Conservation (phyloP, 805 yeast genomes). For the Barnettozyma siamensis region DNA sequence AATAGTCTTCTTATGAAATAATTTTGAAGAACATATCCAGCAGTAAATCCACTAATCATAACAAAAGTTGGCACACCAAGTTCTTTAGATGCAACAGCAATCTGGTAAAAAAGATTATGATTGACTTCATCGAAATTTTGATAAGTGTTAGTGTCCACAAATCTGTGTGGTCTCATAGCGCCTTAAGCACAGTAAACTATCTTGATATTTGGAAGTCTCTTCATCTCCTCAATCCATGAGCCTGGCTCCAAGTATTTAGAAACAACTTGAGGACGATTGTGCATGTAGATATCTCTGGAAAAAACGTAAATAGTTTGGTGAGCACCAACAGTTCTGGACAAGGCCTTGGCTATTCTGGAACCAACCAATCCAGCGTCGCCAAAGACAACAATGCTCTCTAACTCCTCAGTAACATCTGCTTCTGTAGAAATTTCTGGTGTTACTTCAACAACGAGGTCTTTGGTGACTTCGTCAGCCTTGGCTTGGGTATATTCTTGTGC, state of each 20-base stretch:
- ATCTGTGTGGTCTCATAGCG: slow-evolving; percentile 7
- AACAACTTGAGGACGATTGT: slow-evolving; percentile 10
- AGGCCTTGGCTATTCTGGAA: slow-evolving; percentile 10
- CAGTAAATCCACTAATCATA: slow-evolving; percentile 7
- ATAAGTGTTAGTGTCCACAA: neutral
- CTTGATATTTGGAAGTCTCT: slow-evolving; percentile 10
- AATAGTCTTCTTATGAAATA: slow-evolving; percentile 6
- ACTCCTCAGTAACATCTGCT: neutral
- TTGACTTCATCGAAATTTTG: slow-evolving; percentile 9
- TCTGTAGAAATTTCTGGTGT: neutral
- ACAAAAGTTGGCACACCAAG: slow-evolving; percentile 11
- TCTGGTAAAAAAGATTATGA: slow-evolving; percentile 12
- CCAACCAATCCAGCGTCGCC: slow-evolving; percentile 17
- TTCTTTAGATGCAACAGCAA: slow-evolving; percentile 11
- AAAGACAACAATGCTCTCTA: slow-evolving; percentile 11
- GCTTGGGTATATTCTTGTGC: no score
- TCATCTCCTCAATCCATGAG: slow-evolving; percentile 9
- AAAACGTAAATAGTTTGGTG: slow-evolving; percentile 8
- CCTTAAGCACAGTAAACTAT: slow-evolving; percentile 16
- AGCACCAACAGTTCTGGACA: slow-evolving; percentile 6
- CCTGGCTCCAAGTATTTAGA: slow-evolving; percentile 10
- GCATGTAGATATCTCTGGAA: slow-evolving; percentile 8
- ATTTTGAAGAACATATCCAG: slow-evolving; percentile 6
- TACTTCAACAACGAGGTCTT: neutral
- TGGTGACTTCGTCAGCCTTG: neutral